A percentile compares a stretch with the other conserved stretches of the same genome.
These are phyloP conservation scores for Phoma sp. DNA, from an alignment of 2,329 filamentous ascomycete genomes.

Conservation along the genomic window DNA sequence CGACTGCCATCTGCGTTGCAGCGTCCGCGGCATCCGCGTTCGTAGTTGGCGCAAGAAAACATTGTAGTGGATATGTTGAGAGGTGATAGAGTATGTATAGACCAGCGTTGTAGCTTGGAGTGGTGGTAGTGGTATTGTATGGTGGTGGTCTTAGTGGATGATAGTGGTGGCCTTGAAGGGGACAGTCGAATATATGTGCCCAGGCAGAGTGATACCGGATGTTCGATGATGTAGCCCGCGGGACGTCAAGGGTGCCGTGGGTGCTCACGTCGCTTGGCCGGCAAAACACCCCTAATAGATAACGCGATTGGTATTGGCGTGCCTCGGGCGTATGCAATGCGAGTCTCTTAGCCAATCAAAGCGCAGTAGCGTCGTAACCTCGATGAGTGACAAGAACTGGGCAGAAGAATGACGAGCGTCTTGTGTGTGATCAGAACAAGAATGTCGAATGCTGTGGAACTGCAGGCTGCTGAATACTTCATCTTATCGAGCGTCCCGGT, in stretches of 20 bases:
- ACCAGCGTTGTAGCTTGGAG: background rate
- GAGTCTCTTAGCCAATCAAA: slow-evolving; percentile 11
- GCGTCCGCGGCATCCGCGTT: slow-evolving; percentile 53
- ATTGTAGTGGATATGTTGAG: slow-evolving; percentile 34
- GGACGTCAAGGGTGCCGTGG: background rate
- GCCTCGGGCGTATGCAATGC: slow-evolving; percentile 24
- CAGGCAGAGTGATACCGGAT: slow-evolving; percentile 36
- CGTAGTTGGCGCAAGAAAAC: slow-evolving; percentile 56
- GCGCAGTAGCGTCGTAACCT: slow-evolving; percentile 7
- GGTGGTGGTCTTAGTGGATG: background rate
- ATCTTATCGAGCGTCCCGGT: background rate
- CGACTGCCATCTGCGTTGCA: slow-evolving; percentile 49
- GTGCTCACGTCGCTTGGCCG: slow-evolving; percentile 25
- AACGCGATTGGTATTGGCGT: slow-evolving; percentile 29
- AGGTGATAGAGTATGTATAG: background rate
- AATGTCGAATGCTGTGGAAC: background rate
- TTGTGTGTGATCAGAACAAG: background rate
- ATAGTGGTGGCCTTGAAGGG: slow-evolving; percentile 1
- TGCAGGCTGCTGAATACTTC: background rate
- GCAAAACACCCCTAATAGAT: slow-evolving; percentile 30
- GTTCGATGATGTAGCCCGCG: slow-evolving; percentile 37
- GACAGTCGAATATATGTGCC: slow-evolving; percentile 36
- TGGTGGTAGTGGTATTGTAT: background rate
- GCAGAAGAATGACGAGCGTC: background rate
- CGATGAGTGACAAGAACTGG: slow-evolving; percentile 5